Percentiles rank a stretch among this genome's conserved stretches.
Evolutionary conservation across 805 yeast genomes (phyloP).

Genomic region (Yarrowia alimentaria): DNA sequence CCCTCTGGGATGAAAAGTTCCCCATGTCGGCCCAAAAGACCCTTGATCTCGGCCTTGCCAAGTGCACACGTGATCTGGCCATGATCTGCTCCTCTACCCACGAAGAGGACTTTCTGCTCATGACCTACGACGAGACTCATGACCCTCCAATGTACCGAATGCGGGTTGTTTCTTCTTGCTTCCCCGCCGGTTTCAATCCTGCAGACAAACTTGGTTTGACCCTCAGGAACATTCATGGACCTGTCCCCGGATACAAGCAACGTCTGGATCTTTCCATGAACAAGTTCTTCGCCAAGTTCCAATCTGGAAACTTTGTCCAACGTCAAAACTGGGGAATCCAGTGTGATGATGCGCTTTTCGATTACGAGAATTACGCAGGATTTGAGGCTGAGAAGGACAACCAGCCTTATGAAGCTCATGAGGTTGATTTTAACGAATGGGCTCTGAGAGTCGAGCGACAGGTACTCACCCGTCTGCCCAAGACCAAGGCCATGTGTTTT

Average conservation of each 20-base stretch:
- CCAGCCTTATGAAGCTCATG: slow-evolving; percentile 52
- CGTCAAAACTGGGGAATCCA: slow-evolving; percentile 69
- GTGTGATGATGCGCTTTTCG: slow-evolving; percentile 44
- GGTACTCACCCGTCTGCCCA: slow-evolving; percentile 65
- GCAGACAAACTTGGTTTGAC: slow-evolving; percentile 57
- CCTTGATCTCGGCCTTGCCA: neutral
- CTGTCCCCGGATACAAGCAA: slow-evolving; percentile 66
- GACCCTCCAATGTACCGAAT: slow-evolving; percentile 48
- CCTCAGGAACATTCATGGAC: slow-evolving; percentile 61
- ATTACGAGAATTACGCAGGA: slow-evolving; percentile 47
- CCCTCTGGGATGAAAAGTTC: slow-evolving; percentile 42
- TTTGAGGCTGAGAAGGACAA: slow-evolving; percentile 65
- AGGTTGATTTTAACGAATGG: slow-evolving; percentile 42
- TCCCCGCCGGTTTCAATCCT: slow-evolving; percentile 73
- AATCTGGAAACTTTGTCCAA: slow-evolving; percentile 62
- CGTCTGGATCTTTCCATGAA: slow-evolving; percentile 70
- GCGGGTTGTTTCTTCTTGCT: slow-evolving; percentile 55
- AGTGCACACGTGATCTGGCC: slow-evolving; percentile 2
- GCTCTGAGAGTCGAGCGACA: slow-evolving; percentile 68
- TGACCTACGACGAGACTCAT: slow-evolving; percentile 52
- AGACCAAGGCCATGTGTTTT: slow-evolving; percentile 57
- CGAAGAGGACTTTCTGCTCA: slow-evolving; percentile 63
- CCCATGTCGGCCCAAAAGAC: neutral
- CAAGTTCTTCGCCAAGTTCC: slow-evolving; percentile 64
- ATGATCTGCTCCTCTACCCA: slow-evolving; percentile 25